phyloP scores from a whole-genome alignment of 768 basidiomycete genomes.

The Tulasnella sp. region DNA sequence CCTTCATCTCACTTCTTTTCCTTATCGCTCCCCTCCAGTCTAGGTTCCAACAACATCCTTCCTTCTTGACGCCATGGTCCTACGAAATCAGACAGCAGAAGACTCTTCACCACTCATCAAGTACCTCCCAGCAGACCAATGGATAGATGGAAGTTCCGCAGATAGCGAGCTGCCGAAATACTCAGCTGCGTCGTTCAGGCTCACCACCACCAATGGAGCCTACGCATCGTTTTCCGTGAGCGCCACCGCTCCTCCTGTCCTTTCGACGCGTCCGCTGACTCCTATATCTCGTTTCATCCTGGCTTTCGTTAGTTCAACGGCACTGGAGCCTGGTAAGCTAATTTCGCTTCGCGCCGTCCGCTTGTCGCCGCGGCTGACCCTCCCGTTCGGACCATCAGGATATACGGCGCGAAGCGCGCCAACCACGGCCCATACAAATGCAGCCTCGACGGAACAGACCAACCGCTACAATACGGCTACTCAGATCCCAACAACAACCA shows the following conservation, averaged over 20 bases:
- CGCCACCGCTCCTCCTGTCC: neutral
- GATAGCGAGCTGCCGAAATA: neutral
- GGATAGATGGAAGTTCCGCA: neutral
- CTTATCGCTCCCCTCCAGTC: neutral
- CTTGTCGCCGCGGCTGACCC: neutral
- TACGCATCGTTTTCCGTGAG: neutral
- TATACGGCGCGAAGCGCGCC: neutral
- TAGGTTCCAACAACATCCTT: neutral
- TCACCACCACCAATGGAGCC: neutral
- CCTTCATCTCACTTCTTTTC: neutral
- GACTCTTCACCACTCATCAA: neutral
- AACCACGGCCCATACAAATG: slow-evolving; percentile 1
- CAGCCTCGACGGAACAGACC: neutral
- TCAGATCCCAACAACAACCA: neutral
- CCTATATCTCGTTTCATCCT: neutral
- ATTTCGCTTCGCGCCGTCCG: neutral
- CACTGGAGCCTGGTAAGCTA: neutral
- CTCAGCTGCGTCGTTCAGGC: neutral
- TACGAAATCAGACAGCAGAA: neutral
- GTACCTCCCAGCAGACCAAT: neutral
- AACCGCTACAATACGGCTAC: neutral
- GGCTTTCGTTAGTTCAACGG: neutral
- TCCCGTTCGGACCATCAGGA: neutral
- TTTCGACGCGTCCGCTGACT: neutral
- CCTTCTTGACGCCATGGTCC: neutral